These are phyloP conservation scores for Schwanniomyces vanrijiae DNA, from an alignment of 805 yeast species.

Conservation along the genomic window DNA sequence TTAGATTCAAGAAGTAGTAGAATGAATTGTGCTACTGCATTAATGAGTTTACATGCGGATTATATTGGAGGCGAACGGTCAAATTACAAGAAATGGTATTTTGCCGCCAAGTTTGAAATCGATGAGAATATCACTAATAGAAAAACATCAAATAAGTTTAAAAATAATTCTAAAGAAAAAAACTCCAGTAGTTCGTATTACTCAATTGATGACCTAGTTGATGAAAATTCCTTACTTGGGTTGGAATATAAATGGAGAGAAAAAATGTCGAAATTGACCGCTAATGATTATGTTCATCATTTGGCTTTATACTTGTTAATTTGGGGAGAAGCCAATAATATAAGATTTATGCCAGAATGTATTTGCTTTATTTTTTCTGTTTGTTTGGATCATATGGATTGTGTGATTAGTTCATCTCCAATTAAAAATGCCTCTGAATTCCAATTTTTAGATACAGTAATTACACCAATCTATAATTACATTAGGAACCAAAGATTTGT, in stretches of 20 bases:
- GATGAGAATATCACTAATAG: constrained; percentile 64
- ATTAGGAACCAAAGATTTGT: constrained; percentile 70
- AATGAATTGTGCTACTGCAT: constrained; percentile 67
- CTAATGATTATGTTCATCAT: constrained; percentile 62
- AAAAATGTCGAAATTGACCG: constrained; percentile 55
- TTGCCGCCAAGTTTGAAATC: constrained; percentile 77
- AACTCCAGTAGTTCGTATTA: constrained; percentile 40
- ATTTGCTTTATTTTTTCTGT: constrained; percentile 33
- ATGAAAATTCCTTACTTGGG: constrained; percentile 13
- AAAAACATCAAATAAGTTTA: constrained; percentile 37
- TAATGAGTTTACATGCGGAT: constrained; percentile 78
- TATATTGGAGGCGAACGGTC: constrained; percentile 90
- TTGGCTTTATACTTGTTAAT: constrained; percentile 60
- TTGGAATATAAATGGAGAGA: constrained; percentile 60
- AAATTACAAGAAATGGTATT: constrained; percentile 89
- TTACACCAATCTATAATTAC: constrained; percentile 54
- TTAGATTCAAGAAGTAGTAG: constrained; percentile 87
- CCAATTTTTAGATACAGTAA: constrained; percentile 37
- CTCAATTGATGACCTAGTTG: constrained; percentile 16
- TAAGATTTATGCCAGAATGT: constrained; percentile 49
- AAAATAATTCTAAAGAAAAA: constrained; percentile 15
- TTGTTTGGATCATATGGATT: constrained; percentile 21
- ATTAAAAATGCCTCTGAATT: constrained; percentile 5
- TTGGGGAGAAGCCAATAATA: constrained; percentile 80
- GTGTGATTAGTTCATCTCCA: constrained; percentile 3